A percentile compares a stretch with the other conserved stretches of the same genome.
Evolutionary conservation across 352 stramenopile species (phyloP).

Genomic region (Phytophthora europaea): DNA sequence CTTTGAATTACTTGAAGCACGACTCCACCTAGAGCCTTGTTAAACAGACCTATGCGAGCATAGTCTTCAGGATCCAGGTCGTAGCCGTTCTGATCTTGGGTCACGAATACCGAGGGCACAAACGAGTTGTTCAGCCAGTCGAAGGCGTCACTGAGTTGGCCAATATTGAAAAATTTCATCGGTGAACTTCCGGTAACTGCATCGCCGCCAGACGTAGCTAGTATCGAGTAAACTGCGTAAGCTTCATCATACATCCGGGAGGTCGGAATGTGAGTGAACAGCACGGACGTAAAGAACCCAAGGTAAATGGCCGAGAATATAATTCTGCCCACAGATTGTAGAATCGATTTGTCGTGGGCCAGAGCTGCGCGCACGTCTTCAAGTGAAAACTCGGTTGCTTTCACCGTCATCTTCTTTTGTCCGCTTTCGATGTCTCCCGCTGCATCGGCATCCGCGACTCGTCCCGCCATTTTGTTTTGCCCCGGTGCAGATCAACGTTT

Average conservation of each 20-base stretch:
- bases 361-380: constrained; percentile 28
- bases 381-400: constrained; percentile 2
- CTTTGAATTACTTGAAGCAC: constrained; percentile 34
- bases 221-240: constrained; percentile 36
- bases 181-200: constrained; percentile 44
- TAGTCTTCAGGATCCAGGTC: constrained; percentile 36
- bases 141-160: constrained; percentile 45
- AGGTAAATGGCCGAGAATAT: constrained; percentile 48
- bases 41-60: constrained; percentile 46
- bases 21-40: constrained; percentile 51
- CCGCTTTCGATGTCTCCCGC: constrained; percentile 13
- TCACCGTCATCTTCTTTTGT: background rate
- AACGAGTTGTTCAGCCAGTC: constrained; percentile 53
- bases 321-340: constrained; percentile 41
- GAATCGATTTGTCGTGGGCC: constrained; percentile 47
- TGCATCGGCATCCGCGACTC: background rate
- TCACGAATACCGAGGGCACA: constrained; percentile 58
- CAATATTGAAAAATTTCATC: constrained; percentile 62
- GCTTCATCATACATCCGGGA: constrained; percentile 41
- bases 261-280: constrained; percentile 54
- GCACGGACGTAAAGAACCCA: constrained; percentile 49
- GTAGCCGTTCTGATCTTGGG: constrained; percentile 53
- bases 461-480: background rate
- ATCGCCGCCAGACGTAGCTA: constrained; percentile 49
- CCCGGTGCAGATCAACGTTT: background rate